These are phyloP conservation scores for Skeletonema tropicum DNA, from an alignment of 108 stramenopile genomes.

Conservation along the genomic window DNA sequence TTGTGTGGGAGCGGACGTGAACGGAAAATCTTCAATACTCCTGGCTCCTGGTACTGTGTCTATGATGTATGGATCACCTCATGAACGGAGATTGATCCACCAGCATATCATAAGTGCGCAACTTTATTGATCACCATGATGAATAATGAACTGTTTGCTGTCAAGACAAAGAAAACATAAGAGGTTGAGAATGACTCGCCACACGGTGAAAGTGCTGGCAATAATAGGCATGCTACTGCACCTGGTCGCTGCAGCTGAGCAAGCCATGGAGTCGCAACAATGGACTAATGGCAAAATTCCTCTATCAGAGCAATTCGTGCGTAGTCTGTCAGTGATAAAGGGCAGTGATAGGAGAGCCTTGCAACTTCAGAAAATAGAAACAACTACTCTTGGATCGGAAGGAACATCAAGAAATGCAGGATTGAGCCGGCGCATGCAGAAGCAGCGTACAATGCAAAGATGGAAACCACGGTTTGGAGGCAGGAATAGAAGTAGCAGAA, in stretches of 20 bases:
- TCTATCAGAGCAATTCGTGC: neutral
- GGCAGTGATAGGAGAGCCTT: neutral
- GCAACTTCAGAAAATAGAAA: neutral
- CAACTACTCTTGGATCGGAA: neutral
- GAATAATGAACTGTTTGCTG: no score
- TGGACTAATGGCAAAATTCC: neutral
- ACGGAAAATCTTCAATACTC: no score
- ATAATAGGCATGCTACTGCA: neutral
- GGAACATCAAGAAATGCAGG: neutral
- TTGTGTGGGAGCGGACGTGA: no score
- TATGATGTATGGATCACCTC: no score
- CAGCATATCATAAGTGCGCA: no score
- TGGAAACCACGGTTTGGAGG: neutral
- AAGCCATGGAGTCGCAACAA: neutral
- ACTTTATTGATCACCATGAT: no score
- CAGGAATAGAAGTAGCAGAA: neutral
- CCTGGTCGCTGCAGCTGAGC: neutral
- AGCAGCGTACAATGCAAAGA: conserved; percentile 2
- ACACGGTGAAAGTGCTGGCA: neutral
- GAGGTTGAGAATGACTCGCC: neutral
- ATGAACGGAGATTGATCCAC: no score
- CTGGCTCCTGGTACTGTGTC: no score
- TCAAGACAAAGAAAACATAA: no score
- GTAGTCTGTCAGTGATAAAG: neutral
- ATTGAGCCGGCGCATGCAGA: neutral